A percentile compares a stretch with the other conserved stretches of the same genome.
These are phyloP conservation scores for Rhynchospora pubera DNA, from an alignment of 176 grass and related monocot genomes.

Conservation along the genomic window DNA sequence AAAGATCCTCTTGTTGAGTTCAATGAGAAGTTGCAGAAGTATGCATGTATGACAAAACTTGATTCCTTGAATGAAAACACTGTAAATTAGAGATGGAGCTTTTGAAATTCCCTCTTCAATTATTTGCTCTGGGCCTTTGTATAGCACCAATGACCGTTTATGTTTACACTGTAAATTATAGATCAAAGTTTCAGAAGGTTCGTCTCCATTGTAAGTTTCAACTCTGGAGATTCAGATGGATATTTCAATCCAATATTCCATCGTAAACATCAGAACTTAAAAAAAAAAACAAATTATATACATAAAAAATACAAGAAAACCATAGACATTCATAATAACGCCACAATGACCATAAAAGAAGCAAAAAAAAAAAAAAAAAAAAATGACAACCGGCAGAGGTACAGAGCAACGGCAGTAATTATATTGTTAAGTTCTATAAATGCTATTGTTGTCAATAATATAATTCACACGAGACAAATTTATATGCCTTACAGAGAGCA, in stretches of 20 bases:
- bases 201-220: no score
- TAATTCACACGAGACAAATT: background rate
- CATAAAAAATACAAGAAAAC: background rate
- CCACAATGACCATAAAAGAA: background rate
- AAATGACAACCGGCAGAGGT: background rate
- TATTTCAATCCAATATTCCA: background rate
- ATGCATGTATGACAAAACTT: constrained; percentile 42
- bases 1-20: constrained; percentile 64
- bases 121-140: background rate
- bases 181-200: no score
- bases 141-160: background rate
- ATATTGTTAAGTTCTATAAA: background rate
- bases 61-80: background rate
- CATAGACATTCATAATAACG: background rate
- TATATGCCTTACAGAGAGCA: background rate
- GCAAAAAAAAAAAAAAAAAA: background rate
- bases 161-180: background rate
- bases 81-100: background rate
- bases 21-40: constrained; percentile 62
- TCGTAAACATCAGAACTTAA: background rate
- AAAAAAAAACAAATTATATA: background rate
- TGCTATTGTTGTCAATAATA: background rate
- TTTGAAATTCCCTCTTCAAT: background rate
- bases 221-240: no score
- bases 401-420: background rate